A percentile compares a stretch with the other conserved stretches of the same genome.
These are phyloP conservation scores for Besnoitia besnoiti DNA, from an alignment of 169 alveolate species.

Conservation along the genomic window DNA sequence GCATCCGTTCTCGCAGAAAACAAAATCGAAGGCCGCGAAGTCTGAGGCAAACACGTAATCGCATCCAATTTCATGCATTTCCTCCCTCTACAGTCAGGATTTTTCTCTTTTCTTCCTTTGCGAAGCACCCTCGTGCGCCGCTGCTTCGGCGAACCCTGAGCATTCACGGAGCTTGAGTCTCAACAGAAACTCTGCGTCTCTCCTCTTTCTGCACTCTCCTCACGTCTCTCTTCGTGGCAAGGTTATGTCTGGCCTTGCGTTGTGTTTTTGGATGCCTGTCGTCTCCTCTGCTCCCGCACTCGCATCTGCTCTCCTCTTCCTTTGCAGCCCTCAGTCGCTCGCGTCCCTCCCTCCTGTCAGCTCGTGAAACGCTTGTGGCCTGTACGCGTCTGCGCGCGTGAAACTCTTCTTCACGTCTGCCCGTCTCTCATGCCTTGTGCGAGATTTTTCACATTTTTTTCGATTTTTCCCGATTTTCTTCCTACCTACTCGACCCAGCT, in stretches of 20 bases:
- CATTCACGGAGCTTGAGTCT: not conserved
- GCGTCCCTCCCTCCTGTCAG: not conserved
- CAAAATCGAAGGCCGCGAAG: slow-evolving; percentile 76
- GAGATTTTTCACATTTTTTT: too few relatives aligned
- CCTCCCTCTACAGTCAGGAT: too few relatives aligned
- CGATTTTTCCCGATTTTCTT: not conserved
- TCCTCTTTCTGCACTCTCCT: not conserved
- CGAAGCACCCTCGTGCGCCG: too few relatives aligned
- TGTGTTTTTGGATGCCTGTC: not conserved
- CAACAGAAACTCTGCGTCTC: not conserved
- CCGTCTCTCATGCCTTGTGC: too few relatives aligned
- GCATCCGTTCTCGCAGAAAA: slow-evolving; percentile 93
- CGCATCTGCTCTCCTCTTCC: not conserved
- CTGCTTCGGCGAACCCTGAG: too few relatives aligned
- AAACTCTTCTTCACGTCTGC: too few relatives aligned
- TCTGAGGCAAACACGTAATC: slow-evolving; percentile 24
- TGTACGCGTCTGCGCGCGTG: too few relatives aligned
- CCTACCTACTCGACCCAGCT: slow-evolving; percentile 71
- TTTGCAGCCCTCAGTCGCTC: not conserved
- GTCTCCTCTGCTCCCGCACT: not conserved
- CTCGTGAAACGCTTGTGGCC: not conserved
- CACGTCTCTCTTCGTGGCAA: not conserved
- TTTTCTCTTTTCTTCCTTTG: too few relatives aligned
- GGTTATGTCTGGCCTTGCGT: not conserved
- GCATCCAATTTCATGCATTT: not conserved